A percentile compares a stretch with the other conserved stretches of the same genome.
phyloP scores from a whole-genome alignment of 257 asterid genomes.

The Salvia hispanica region DNA sequence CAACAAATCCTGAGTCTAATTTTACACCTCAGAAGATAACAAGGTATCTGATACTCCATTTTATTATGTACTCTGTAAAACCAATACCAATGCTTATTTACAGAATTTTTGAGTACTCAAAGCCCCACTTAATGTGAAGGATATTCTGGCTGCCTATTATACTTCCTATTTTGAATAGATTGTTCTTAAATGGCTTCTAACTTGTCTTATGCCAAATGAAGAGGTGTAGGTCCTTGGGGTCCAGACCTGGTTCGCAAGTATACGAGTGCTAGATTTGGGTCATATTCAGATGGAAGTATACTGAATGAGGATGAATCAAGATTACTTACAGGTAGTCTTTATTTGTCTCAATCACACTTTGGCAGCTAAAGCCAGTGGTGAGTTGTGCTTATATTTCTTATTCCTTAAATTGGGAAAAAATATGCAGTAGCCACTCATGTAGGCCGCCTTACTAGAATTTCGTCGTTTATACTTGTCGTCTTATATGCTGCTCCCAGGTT shows the following conservation, averaged over 20 bases:
- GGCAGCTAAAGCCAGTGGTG: too few relatives aligned
- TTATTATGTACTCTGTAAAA: too few relatives aligned
- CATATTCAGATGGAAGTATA: constrained; percentile 53
- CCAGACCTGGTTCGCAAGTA: constrained; percentile 72
- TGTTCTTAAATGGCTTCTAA: constrained; percentile 13
- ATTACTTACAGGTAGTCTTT: constrained; percentile 64
- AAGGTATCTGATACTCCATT: too few relatives aligned
- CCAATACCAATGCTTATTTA: too few relatives aligned
- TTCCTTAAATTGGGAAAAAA: too few relatives aligned
- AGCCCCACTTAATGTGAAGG: too few relatives aligned
- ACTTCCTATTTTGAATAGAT: constrained; percentile 4
- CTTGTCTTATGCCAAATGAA: constrained; percentile 36
- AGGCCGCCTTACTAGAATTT: constrained; percentile 51
- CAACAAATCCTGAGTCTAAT: background rate
- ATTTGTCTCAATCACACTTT: too few relatives aligned
- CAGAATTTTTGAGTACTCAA: too few relatives aligned
- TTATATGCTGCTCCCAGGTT: background rate
- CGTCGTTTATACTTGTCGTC: background rate
- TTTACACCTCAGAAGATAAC: too few relatives aligned
- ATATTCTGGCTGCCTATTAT: background rate
- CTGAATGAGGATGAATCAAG: constrained; percentile 62
- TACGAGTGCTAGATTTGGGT: constrained; percentile 72
- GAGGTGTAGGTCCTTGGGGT: constrained; percentile 96
- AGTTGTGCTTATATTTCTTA: too few relatives aligned
- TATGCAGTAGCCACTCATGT: too few relatives aligned